Evolutionary conservation across 495 filamentous ascomycete genomes (phyloP).

Genomic region (Neurospora hispaniola): DNA sequence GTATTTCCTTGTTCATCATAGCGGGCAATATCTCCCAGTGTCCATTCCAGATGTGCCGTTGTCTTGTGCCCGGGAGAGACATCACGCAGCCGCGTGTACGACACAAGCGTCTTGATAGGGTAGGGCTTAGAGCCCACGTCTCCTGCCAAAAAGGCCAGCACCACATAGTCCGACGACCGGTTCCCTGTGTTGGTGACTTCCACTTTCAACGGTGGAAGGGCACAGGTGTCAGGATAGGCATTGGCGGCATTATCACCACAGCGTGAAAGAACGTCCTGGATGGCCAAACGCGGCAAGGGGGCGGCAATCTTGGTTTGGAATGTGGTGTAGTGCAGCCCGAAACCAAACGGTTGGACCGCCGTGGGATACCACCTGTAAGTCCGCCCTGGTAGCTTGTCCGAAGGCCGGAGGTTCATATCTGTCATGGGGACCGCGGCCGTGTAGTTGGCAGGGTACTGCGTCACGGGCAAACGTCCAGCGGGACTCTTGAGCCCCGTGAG

Average conservation of each 20-base stretch:
- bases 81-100: conserved; percentile 43
- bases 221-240: conserved; percentile 32
- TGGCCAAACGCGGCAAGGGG: conserved; percentile 20
- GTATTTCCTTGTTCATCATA: conserved; percentile 48
- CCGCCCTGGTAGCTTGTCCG: conserved; percentile 14
- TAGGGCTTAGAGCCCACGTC: conserved; percentile 48
- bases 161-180: conserved; percentile 47
- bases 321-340: conserved; percentile 38
- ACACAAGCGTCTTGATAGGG: conserved; percentile 53
- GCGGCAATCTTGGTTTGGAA: conserved; percentile 42
- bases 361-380: conserved; percentile 37
- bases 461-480: conserved; percentile 52
- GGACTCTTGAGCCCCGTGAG: conserved; percentile 42
- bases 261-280: conserved; percentile 19
- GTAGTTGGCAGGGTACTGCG: conserved; percentile 36
- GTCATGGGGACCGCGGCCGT: conserved; percentile 28
- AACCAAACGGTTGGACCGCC: conserved; percentile 38
- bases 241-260: conserved; percentile 7
- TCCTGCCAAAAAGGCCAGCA: conserved; percentile 44
- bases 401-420: conserved; percentile 32
- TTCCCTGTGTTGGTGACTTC: conserved; percentile 42
- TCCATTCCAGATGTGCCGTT: conserved; percentile 37
- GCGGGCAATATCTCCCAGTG: conserved; percentile 47
- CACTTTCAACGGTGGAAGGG: conserved; percentile 29
- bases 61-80: conserved; percentile 30